Evolutionary conservation across 805 yeast genomes (phyloP), one percentile per base, ranked within the genome.

Genomic region (Pichia deserticola): DNA sequence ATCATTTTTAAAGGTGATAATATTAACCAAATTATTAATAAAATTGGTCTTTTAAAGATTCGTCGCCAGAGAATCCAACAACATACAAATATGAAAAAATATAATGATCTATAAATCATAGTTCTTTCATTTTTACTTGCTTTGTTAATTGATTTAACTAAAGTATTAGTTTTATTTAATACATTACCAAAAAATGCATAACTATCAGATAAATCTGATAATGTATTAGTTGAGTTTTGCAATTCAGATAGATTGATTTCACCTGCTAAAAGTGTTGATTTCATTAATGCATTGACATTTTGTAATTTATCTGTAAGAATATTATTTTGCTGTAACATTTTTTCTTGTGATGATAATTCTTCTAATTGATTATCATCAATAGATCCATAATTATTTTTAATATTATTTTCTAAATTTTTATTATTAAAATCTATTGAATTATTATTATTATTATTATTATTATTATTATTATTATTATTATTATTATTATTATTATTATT

Each of bases 51-150:
- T 40, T 69, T 65, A 38, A 78, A 60, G 3, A 78, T 63, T 55
- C 83, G 64, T 50, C 73, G 64, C 75, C 78, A 78, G 1, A 77
- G 46, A 8, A 78, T 74, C 77, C 79, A 77, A 7, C 64, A 58
- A 51, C 78, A 71, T 38, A 77, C 76, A 1, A 69, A 49, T 28
- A 68, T 50, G 48, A 78, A 72, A 51, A 78, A 73, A 15, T 72
- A 75, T 5, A 76, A 51, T 30, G 79, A 69, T 48, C 72, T 52
- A 58, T 77, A 78, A 29, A 78, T 77, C 40, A 77, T 67, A 45
- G 70, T 59, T 50, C 76, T 70, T 54, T 78, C 82, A 5, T 67
- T 62, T 47, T 69, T 66, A 54, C 78, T 79, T 47, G 78, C 75
- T 54, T 73, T 75, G 53, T 78, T 80, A 40, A 78, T 77, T 44